Evolutionary conservation across 352 stramenopile species (phyloP), one percentile per base, ranked within the genome.

Genomic region (Globisporangium rhizosaccharum): DNA sequence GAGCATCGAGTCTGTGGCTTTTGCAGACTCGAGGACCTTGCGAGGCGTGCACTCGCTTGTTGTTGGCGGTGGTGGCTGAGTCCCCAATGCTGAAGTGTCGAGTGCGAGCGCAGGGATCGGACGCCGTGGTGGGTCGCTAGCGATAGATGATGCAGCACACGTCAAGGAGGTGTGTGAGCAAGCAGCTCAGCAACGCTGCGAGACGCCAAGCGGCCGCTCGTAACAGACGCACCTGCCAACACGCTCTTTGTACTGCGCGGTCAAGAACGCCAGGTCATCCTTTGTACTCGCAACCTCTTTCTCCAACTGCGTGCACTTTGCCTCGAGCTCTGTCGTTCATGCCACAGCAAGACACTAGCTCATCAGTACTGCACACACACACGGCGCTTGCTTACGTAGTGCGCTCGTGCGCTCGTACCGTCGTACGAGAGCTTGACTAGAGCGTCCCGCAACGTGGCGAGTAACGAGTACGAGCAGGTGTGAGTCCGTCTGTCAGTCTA

Each of bases 21-120:
- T 81, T 7, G 77, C 77, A 0, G 71, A 65, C 51, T 74, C 76
- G 17, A 86, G 67, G 30, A 71, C 66, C 58, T 87, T 85, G 9
- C 75, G 65, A 20, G 75, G 77, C 15, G 79, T 87, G 36, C 74
- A 84, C 18, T 76, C 45, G 47, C 57, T 65, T 52, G 64, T 37
- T 33, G 51, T 10, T 12, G 62, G 30, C 10, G 37, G 14, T 18
- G 39, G 7, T 12, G 39, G 5, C 39, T 12, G 14, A 3, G 41
- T 46, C 14, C 17, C 41, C 5, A 46, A 2, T 39, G 33, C 33
- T 3, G 10, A 30, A 30, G n/a, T 8, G 8, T 55, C 50, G 20
- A 51, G 15, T 3, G 57, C 39, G n/a, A 56, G 48, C 2, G 37
- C 18, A 42, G 51, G 30, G 53, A 36, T 50, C 36, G 58, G 47